A percentile compares a stretch with the other conserved stretches of the same genome.
These are phyloP conservation scores for Catunica adiposa DNA, from an alignment of 2,329 filamentous ascomycete genomes.

Conservation along the genomic window DNA sequence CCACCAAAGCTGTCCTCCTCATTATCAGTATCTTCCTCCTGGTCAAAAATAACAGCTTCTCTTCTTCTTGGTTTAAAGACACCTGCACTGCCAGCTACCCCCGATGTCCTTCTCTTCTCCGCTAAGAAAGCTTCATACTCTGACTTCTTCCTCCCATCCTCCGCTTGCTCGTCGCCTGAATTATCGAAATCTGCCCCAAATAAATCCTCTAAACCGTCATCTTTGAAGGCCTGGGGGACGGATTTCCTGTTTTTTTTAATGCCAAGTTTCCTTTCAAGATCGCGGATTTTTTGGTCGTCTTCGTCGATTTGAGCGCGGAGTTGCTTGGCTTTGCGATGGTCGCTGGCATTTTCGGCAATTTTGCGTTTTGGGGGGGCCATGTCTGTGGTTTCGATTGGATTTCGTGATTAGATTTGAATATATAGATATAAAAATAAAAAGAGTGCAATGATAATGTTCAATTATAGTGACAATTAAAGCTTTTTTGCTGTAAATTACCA, in stretches of 20 bases:
- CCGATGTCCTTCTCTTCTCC: conserved; percentile 6
- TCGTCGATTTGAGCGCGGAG: conserved; percentile 51
- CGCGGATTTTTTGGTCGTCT: conserved; percentile 79
- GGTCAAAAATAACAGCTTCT: not conserved
- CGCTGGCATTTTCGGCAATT: not conserved
- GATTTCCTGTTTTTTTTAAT: conserved; percentile 61
- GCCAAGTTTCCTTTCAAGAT: conserved; percentile 74
- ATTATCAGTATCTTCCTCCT: not conserved
- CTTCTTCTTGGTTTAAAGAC: not conserved
- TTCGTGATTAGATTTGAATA: no score
- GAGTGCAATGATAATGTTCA: not conserved
- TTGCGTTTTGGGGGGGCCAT: conserved; percentile 11
- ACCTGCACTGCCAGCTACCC: not conserved
- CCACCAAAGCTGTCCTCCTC: not conserved
- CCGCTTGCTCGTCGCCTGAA: conserved; percentile 30
- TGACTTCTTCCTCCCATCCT: conserved; percentile 45
- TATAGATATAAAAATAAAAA: no score
- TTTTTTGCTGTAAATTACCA: no score
- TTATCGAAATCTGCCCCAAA: conserved; percentile 49
- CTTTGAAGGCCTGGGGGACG: conserved; percentile 53
- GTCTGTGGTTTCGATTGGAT: not conserved
- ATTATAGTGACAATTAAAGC: no score
- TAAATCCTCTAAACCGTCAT: conserved; percentile 70
- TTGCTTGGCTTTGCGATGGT: conserved; percentile 10
- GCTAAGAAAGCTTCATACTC: conserved; percentile 45